phyloP scores from a whole-genome alignment of 1,139 yeast genomes.

The Suhomyces wounanorum region DNA sequence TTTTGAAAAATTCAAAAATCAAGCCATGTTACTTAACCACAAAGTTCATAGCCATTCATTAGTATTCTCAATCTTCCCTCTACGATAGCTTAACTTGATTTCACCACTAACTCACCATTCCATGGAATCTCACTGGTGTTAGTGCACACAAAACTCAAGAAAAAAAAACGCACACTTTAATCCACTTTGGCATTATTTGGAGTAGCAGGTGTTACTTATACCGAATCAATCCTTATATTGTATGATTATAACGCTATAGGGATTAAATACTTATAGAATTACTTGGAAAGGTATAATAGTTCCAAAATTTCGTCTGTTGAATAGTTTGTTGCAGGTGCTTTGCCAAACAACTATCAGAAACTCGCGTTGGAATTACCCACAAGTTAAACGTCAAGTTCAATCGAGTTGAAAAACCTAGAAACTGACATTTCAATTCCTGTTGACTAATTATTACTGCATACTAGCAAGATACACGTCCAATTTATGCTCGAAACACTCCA shows the following conservation, averaged over 20 bases:
- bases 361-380: not conserved
- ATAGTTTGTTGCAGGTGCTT: not conserved
- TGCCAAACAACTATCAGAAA: not conserved
- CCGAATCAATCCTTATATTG: not conserved
- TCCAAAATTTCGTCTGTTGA: not conserved
- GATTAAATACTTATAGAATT: not conserved
- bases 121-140: not conserved
- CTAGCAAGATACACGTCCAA: not conserved
- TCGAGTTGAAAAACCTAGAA: not conserved
- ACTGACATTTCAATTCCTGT: not conserved
- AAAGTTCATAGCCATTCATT: too few species aligned
- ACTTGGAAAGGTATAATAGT: not conserved
- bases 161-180: not conserved
- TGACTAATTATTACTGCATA: not conserved
- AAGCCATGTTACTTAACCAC: too few species aligned
- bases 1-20: too few species aligned
- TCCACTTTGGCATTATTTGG: not conserved
- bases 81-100: too few species aligned
- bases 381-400: not conserved
- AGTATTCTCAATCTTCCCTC: too few species aligned
- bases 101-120: too few species aligned
- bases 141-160: slow-evolving; percentile 1
- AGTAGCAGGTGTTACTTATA: not conserved
- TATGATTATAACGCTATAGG: not conserved
- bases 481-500: not conserved